Percentiles rank a stretch among this genome's conserved stretches.
Conservation (phyloP, 306 rosid species). For the Vachellia collinsii region DNA sequence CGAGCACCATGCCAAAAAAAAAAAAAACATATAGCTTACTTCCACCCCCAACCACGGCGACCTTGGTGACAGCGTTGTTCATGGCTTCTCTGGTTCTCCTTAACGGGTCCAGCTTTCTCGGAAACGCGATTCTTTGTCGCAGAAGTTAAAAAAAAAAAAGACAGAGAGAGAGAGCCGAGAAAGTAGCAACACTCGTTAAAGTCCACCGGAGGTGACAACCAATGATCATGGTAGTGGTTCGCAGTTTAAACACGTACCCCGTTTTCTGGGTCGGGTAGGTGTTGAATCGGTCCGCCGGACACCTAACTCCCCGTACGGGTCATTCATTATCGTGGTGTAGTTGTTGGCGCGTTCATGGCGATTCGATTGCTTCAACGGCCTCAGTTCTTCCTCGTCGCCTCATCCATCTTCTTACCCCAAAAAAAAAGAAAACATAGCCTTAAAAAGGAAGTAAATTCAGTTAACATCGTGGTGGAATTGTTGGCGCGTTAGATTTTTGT, state of each 20-base stretch:
- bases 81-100: constrained; percentile 33
- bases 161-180: background rate
- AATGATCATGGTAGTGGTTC: background rate
- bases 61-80: constrained; percentile 54
- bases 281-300: background rate
- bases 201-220: too few species aligned
- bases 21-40: constrained; percentile 38
- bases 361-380: background rate
- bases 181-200: background rate
- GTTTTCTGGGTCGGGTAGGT: background rate
- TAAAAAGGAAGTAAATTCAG: too few species aligned
- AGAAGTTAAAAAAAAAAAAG: background rate
- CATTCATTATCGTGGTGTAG: too few species aligned
- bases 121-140: background rate
- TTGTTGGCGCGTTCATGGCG: background rate
- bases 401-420: too few species aligned
- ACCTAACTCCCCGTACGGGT: background rate
- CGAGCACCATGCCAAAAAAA: background rate
- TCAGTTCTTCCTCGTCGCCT: too few species aligned
- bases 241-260: background rate
- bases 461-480: too few species aligned
- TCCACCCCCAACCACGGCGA: constrained; percentile 86
- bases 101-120: background rate
- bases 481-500: too few species aligned
- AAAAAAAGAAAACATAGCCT: too few species aligned